Conservation (phyloP, 106 monocot genomes). For the Dioscorea zingiberensis region DNA sequence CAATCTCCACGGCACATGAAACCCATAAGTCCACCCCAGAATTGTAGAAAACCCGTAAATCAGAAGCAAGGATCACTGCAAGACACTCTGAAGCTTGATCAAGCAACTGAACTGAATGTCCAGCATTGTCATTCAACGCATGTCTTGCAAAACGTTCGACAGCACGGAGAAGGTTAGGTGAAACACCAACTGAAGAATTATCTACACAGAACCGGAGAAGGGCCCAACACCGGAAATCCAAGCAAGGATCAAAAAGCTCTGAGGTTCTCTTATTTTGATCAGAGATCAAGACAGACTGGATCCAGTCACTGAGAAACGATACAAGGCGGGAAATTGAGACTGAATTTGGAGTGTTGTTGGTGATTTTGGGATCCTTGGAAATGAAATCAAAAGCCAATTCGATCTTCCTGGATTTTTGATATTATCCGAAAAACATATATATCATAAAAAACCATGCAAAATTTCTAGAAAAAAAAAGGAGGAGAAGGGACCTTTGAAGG, state of each 20-base stretch:
- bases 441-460: background rate
- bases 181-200: slow-evolving; percentile 28
- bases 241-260: slow-evolving; percentile 31
- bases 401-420: slow-evolving; percentile 47
- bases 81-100: slow-evolving; percentile 40
- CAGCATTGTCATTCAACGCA: background rate
- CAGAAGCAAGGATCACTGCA: slow-evolving; percentile 34
- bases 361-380: slow-evolving; percentile 3
- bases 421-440: background rate
- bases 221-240: slow-evolving; percentile 71
- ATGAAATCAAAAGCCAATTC: slow-evolving; percentile 58
- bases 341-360: slow-evolving; percentile 1
- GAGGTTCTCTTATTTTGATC: slow-evolving; percentile 20
- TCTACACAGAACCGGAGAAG: slow-evolving; percentile 58
- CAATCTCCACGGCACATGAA: slow-evolving; percentile 45
- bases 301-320: slow-evolving; percentile 52
- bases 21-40: slow-evolving; percentile 67
- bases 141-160: slow-evolving; percentile 28
- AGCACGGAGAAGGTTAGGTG: slow-evolving; percentile 52
- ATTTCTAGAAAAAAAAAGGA: background rate
- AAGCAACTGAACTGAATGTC: slow-evolving; percentile 19
- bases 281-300: slow-evolving; percentile 49
- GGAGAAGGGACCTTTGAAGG: slow-evolving; percentile 33
- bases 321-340: slow-evolving; percentile 33
- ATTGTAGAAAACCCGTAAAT: slow-evolving; percentile 57